Conservation (phyloP, 179 eudicot genomes). For the Beta corolliflora region DNA sequence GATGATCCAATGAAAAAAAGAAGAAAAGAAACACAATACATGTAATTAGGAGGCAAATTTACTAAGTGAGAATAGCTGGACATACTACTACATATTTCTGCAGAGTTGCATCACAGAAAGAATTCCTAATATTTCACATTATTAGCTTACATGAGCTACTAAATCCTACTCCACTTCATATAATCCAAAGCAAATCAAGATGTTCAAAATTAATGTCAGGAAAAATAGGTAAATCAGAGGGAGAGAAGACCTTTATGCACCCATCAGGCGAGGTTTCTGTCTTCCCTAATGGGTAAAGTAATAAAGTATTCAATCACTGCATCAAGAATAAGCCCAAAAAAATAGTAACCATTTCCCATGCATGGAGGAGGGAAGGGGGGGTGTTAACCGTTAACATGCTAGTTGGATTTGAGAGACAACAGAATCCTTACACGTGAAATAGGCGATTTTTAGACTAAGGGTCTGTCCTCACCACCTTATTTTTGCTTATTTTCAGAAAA, state of each 20-base stretch:
- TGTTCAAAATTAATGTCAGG: not conserved
- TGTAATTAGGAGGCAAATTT: not conserved
- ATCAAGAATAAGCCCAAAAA: not conserved
- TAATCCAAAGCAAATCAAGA: not conserved
- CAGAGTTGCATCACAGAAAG: constrained; percentile 6
- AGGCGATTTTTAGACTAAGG: not conserved
- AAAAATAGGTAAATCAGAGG: not conserved
- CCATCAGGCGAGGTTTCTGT: not conserved
- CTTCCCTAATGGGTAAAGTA: not conserved
- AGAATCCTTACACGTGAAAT: not conserved
- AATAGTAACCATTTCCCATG: not conserved
- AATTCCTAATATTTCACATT: not conserved
- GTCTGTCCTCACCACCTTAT: too few relatives aligned
- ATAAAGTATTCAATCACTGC: not conserved
- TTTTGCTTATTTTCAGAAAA: too few relatives aligned
- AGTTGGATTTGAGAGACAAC: not conserved
- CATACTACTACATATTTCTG: not conserved
- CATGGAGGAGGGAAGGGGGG: not conserved
- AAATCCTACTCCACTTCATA: not conserved
- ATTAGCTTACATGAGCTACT: not conserved
- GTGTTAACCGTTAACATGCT: not conserved
- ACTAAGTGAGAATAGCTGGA: not conserved
- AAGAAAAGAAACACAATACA: not conserved
- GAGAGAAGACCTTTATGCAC: not conserved
- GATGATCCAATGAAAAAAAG: constrained; percentile 14